These are phyloP conservation scores for Ceratocystiopsis minuta DNA, from an alignment of 2,329 filamentous ascomycete genomes.

Conservation along the genomic window DNA sequence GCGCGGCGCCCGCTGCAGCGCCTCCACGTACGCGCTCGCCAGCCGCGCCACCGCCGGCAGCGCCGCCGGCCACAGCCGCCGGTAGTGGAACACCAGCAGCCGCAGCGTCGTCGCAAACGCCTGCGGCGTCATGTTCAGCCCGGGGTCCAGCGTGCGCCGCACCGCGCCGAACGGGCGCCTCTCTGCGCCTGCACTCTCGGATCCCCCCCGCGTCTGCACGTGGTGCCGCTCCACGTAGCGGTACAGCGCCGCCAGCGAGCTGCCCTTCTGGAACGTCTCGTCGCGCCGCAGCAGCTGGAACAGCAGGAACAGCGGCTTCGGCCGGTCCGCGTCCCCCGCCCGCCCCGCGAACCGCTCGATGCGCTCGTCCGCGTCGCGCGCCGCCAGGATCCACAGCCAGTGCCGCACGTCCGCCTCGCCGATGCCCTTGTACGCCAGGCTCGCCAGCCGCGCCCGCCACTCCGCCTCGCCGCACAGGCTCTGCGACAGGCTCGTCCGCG, in stretches of 20 bases:
- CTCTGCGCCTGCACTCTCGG: background rate
- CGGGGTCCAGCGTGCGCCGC: slow-evolving; percentile 9
- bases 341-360: slow-evolving; percentile 17
- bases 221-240: slow-evolving; percentile 13
- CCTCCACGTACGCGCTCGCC: slow-evolving; percentile 12
- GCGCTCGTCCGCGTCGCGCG: slow-evolving; percentile 17
- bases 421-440: slow-evolving; percentile 17
- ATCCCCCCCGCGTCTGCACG: slow-evolving; percentile 1
- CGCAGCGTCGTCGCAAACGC: slow-evolving; percentile 11
- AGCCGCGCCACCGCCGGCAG: slow-evolving; percentile 14
- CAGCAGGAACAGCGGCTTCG: slow-evolving; percentile 23
- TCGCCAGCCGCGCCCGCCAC: slow-evolving; percentile 16
- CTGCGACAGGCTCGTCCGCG: slow-evolving; percentile 3
- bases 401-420: slow-evolving; percentile 17
- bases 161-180: slow-evolving; percentile 5
- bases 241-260: slow-evolving; percentile 17
- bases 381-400: slow-evolving; percentile 24
- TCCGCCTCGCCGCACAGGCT: slow-evolving; percentile 10
- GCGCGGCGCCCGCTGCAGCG: background rate
- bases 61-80: slow-evolving; percentile 15
- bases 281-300: slow-evolving; percentile 18
- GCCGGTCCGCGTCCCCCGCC: slow-evolving; percentile 6
- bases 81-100: slow-evolving; percentile 14
- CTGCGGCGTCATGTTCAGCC: slow-evolving; percentile 11
- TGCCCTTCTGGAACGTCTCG: slow-evolving; percentile 15